Percentiles rank a stretch among this genome's conserved stretches.
Evolutionary conservation across 2,329 filamentous ascomycete genomes (phyloP).

Genomic region (Paraconiothyrium brasiliense): DNA sequence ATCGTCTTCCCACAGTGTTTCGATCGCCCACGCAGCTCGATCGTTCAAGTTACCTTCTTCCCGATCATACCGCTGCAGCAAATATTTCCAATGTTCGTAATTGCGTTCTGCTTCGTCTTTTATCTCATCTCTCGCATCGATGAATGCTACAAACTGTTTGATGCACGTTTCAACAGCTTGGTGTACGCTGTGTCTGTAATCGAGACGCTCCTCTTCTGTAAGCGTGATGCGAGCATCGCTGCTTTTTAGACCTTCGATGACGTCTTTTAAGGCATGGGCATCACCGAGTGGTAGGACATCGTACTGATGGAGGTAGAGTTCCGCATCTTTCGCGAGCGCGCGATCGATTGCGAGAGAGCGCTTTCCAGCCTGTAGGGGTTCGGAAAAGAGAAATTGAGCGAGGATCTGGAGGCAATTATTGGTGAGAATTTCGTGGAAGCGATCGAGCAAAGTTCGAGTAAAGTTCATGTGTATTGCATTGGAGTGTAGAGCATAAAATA

Average conservation of each 20-base stretch:
- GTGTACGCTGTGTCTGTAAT: neutral
- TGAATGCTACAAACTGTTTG: neutral
- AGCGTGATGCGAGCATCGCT: neutral
- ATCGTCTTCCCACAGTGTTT: neutral
- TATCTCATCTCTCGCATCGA: neutral
- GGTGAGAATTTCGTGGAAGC: neutral
- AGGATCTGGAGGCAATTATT: neutral
- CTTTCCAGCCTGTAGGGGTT: neutral
- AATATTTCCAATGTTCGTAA: neutral
- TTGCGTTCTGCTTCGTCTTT: neutral
- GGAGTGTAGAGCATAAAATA: neutral
- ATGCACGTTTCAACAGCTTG: neutral
- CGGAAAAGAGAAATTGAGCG: neutral
- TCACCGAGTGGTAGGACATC: conserved; percentile 13
- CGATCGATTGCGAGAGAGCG: conserved; percentile 14
- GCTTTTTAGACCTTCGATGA: neutral
- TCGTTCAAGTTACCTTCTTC: neutral
- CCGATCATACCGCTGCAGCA: neutral
- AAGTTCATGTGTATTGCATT: neutral
- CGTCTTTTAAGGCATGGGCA: conserved; percentile 3
- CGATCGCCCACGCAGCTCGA: neutral
- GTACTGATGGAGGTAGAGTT: neutral
- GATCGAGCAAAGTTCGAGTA: neutral
- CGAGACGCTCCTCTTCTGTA: neutral
- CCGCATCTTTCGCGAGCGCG: conserved; percentile 7